Conservation (phyloP, 83 land plant genomes). For the Picea abies region DNA sequence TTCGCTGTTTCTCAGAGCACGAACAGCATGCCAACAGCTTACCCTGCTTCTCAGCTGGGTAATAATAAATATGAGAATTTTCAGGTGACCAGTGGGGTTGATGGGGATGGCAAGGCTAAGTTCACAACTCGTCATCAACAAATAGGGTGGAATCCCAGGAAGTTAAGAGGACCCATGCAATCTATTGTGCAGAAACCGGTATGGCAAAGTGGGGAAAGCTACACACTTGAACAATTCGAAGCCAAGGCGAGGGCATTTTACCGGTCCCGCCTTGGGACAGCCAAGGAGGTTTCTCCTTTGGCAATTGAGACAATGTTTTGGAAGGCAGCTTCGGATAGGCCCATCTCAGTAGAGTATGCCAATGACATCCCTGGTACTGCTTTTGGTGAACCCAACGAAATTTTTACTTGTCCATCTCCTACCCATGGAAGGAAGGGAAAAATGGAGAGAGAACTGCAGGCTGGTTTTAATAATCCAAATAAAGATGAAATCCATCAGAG, state of each 20-base stretch:
- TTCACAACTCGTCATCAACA: conserved; percentile 93
- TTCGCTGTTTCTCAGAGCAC: neutral
- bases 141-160: conserved; percentile 65
- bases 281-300: conserved; percentile 66
- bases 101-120: conserved; percentile 51
- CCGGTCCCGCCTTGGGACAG: conserved; percentile 38
- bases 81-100: conserved; percentile 10
- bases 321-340: conserved; percentile 87
- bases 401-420: neutral
- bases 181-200: conserved; percentile 67
- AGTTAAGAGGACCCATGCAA: conserved; percentile 22
- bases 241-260: conserved; percentile 81
- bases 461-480: conserved; percentile 15
- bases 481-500: neutral
- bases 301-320: conserved; percentile 83
- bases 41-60: conserved; percentile 9
- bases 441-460: neutral
- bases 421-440: conserved; percentile 32
- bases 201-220: conserved; percentile 97
- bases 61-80: neutral
- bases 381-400: conserved; percentile 60
- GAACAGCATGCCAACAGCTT: neutral
- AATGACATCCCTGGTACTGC: conserved; percentile 98
- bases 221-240: conserved; percentile 97
- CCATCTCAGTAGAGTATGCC: conserved; percentile 92